Base-by-base conservation (phyloP, 164 flowering plant genomes). In the Umbilicus rupestris region DNA sequence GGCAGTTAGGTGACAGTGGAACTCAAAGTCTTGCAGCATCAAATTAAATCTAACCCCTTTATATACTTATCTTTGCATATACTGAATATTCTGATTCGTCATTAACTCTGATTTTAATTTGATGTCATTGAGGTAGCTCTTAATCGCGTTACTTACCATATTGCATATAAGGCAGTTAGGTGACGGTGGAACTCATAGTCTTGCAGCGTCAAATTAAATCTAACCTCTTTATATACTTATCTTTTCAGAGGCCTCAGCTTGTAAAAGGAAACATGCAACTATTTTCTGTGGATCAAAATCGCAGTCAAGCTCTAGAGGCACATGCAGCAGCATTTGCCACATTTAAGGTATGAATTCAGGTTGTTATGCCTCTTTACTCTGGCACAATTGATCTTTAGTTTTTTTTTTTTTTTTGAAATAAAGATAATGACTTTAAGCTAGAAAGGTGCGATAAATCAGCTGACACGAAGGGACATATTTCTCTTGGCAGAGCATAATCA, bases 301-400 rank as follows among this genome's bases (percentile, higher is more conserved):
- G 99, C 20, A 95, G 99, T 79, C 99, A 95, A 82, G 97, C 97
- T 76, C 92, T 95, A 73, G 99, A 95, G 81, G 99, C 99, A 49
- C 99, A 95, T 82, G 97, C 97, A 67, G 97, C 99, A 50, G 77
- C 99, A 72, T 95, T 88, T 83, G 97, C 97, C 68, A 67, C 84
- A 31, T 79, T 82, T 66, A 92, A 89, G 76, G 99, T 92, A 57
- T 2, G 80, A 28, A n/a, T n/a, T n/a, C 5, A 39, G 24, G 33
- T 28, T 26, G 62, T 69, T 39, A 57, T 60, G 11, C 42, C 42
- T 63, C 28, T n/a, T 12, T 52, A 9, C 29, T 28, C 2, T 12
- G 22, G 15, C 29, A 28, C 8, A 3, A 24, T 55, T 55, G 33
- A 7, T 14, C 44, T 41, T 9, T n/a, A n/a, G n/a, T n/a, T n/a